These are phyloP conservation scores for Fraxinus greggii DNA, from an alignment of 305 asterid genomes.

Conservation along the genomic window DNA sequence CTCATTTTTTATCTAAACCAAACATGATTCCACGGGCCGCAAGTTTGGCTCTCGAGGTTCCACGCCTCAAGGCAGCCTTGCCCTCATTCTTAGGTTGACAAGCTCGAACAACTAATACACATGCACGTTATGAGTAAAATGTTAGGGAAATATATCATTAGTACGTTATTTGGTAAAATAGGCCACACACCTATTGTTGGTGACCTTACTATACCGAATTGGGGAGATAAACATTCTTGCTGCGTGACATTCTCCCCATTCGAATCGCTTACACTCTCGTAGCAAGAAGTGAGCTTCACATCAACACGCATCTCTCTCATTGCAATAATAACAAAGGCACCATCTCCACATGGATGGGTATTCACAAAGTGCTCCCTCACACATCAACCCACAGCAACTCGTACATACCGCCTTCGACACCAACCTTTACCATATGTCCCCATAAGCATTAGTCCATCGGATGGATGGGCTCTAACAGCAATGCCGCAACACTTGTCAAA, in stretches of 20 bases:
- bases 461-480: neutral
- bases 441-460: too few relatives aligned
- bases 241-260: neutral
- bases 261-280: neutral
- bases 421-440: neutral
- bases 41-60: neutral
- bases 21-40: neutral
- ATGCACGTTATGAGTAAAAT: too few relatives aligned
- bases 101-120: too few relatives aligned
- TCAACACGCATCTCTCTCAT: neutral
- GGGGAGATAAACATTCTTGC: neutral
- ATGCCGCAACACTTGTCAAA: neutral
- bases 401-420: neutral
- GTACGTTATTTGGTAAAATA: too few relatives aligned
- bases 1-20: neutral
- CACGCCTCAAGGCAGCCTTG: neutral
- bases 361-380: neutral
- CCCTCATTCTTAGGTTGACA: neutral
- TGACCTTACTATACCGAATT: neutral
- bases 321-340: neutral
- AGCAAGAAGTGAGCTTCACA: neutral
- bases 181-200: neutral
- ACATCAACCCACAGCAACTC: neutral
- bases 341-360: neutral
- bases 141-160: too few relatives aligned